These are phyloP conservation scores for Periconia sp. DNA, from an alignment of 2,329 filamentous ascomycete species.

Conservation along the genomic window DNA sequence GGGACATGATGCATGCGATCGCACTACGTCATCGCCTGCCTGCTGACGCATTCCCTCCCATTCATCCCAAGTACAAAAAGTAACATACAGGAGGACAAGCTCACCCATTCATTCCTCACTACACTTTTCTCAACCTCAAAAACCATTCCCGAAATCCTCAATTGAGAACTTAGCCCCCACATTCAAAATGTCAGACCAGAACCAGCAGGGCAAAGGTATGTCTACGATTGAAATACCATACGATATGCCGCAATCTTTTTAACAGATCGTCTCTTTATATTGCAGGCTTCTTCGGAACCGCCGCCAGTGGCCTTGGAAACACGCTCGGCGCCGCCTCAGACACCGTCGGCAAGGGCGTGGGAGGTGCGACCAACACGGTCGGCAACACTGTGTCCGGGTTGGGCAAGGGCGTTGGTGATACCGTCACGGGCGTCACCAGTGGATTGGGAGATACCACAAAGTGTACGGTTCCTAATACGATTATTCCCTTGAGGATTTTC, in stretches of 20 bases:
- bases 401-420: slow-evolving; percentile 40
- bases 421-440: slow-evolving; percentile 35
- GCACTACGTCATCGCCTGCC: neutral
- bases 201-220: slow-evolving; percentile 25
- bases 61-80: neutral
- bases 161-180: neutral
- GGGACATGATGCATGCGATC: neutral
- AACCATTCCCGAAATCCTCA: neutral
- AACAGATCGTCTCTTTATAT: neutral
- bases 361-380: slow-evolving; percentile 29
- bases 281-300: slow-evolving; percentile 37
- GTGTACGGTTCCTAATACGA: slow-evolving; percentile 16
- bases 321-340: slow-evolving; percentile 36
- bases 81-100: neutral
- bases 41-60: neutral
- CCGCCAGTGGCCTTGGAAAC: slow-evolving; percentile 34
- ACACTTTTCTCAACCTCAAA: neutral
- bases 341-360: slow-evolving; percentile 37
- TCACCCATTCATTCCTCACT: neutral
- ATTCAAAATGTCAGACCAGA: slow-evolving; percentile 28
- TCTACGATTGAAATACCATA: neutral
- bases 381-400: slow-evolving; percentile 35
- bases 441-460: slow-evolving; percentile 40
- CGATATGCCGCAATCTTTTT: neutral
- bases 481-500: neutral